Evolutionary conservation across 1,139 yeast genomes (phyloP).

Genomic region (Hemisphaericaspora subhashii): DNA sequence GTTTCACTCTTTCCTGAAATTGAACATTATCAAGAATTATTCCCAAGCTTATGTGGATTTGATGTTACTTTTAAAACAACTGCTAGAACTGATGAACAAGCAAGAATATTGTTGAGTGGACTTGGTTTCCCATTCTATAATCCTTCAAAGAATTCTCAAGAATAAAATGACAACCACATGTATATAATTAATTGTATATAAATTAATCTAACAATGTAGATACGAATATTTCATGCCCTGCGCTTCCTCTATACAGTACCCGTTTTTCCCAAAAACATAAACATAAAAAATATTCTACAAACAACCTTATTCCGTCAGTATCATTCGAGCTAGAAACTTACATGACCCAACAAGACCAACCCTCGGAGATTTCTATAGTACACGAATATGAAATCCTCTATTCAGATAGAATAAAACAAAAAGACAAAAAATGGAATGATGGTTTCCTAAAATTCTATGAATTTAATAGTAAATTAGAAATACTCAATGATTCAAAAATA

Average conservation of each 20-base stretch:
- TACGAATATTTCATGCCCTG: no score
- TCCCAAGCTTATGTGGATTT: slow-evolving; percentile 86
- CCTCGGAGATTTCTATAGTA: slow-evolving; percentile 4
- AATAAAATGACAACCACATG: not conserved
- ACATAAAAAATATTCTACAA: not conserved
- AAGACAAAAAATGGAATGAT: slow-evolving; percentile 55
- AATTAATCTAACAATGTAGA: not conserved
- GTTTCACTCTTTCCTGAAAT: slow-evolving; percentile 89
- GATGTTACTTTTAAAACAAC: slow-evolving; percentile 83
- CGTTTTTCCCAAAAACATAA: no score
- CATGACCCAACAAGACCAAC: slow-evolving; percentile 1
- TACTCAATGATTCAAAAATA: slow-evolving; percentile 35
- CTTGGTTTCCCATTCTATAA: slow-evolving; percentile 74
- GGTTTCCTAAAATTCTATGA: slow-evolving; percentile 50
- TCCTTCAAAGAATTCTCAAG: slow-evolving; percentile 1
- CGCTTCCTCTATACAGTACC: no score
- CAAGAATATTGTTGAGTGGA: slow-evolving; percentile 81
- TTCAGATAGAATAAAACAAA: slow-evolving; percentile 40
- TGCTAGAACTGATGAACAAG: slow-evolving; percentile 89
- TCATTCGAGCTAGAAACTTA: no score
- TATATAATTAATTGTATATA: not conserved
- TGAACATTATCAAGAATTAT: slow-evolving; percentile 85
- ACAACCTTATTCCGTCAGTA: not conserved
- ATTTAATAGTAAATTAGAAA: slow-evolving; percentile 48
- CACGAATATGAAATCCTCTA: slow-evolving; percentile 9